These are phyloP conservation scores for Malassezia equina DNA, from an alignment of 1,284 basidiomycete species.

Conservation along the genomic window DNA sequence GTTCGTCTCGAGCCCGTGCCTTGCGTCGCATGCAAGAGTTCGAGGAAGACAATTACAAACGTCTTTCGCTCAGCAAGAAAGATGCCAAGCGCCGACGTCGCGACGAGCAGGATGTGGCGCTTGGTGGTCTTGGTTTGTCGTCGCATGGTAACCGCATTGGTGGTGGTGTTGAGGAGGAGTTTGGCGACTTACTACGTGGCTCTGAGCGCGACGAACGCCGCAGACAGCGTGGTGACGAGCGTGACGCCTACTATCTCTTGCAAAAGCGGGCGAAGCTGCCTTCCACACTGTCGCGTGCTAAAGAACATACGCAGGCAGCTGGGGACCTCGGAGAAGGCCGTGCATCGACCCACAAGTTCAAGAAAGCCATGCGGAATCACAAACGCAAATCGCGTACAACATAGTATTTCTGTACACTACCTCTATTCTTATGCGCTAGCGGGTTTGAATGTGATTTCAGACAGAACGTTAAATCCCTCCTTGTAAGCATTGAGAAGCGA, in stretches of 20 bases:
- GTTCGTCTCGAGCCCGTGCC: conserved; percentile 60
- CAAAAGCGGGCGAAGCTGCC: conserved; percentile 10
- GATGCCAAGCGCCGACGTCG: conserved; percentile 65
- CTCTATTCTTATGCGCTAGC: conserved; percentile 4
- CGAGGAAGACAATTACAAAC: conserved; percentile 91
- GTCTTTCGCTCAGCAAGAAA: conserved; percentile 81
- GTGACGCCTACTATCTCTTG: conserved; percentile 5
- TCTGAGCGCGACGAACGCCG: conserved; percentile 14
- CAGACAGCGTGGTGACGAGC: conserved; percentile 15
- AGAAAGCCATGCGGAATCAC: conserved; percentile 14
- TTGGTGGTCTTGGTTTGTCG: conserved; percentile 55
- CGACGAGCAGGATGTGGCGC: conserved; percentile 82
- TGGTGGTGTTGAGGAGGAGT: conserved; percentile 45
- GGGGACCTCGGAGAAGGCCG: background rate
- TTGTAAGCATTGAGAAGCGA: conserved; percentile 89
- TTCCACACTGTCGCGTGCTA: background rate
- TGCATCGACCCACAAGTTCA: conserved; percentile 10
- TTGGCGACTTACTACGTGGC: conserved; percentile 37
- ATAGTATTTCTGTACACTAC: background rate
- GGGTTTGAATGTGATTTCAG: conserved; percentile 12
- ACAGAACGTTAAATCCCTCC: conserved; percentile 64
- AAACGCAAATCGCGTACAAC: background rate
- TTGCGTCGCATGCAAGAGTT: conserved; percentile 75
- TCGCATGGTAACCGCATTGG: conserved; percentile 28
- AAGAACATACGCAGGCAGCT: background rate